phyloP scores from a whole-genome alignment of 2,329 filamentous ascomycete genomes.

The Metarhizium guizhouense region DNA sequence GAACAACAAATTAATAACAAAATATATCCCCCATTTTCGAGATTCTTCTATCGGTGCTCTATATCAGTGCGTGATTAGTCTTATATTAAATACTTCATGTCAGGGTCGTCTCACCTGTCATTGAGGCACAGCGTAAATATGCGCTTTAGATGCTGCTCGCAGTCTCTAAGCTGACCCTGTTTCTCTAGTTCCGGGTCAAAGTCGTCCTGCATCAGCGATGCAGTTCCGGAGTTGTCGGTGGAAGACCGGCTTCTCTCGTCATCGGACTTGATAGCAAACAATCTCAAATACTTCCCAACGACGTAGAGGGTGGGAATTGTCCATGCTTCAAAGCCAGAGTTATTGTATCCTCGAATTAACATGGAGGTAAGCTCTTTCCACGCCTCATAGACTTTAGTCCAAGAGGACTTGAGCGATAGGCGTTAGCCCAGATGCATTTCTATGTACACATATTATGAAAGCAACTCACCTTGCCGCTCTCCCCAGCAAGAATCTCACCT shows the following conservation, averaged over 20 bases:
- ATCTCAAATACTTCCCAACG: slow-evolving; percentile 74
- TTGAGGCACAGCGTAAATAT: slow-evolving; percentile 87
- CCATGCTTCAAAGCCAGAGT: slow-evolving; percentile 73
- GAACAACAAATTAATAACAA: slow-evolving; percentile 88
- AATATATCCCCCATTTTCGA: slow-evolving; percentile 96
- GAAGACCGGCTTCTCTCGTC: slow-evolving; percentile 44
- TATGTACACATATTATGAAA: neutral
- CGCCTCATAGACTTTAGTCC: slow-evolving; percentile 73
- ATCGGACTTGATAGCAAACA: slow-evolving; percentile 88
- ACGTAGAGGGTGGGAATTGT: slow-evolving; percentile 86
- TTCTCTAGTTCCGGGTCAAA: slow-evolving; percentile 67
- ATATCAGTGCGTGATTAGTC: slow-evolving; percentile 3
- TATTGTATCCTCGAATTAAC: slow-evolving; percentile 74
- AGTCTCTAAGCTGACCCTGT: slow-evolving; percentile 82
- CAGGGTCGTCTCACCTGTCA: slow-evolving; percentile 56
- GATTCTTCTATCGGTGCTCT: slow-evolving; percentile 80
- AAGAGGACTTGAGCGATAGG: slow-evolving; percentile 41
- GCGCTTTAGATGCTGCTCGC: slow-evolving; percentile 79
- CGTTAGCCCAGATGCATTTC: slow-evolving; percentile 9
- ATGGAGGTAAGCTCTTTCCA: slow-evolving; percentile 80
- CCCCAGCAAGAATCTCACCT: slow-evolving; percentile 57
- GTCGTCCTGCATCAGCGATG: slow-evolving; percentile 63
- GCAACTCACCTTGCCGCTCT: slow-evolving; percentile 26
- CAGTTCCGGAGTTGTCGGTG: slow-evolving; percentile 26
- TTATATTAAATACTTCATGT: neutral